A percentile compares a stretch with the other conserved stretches of the same genome.
Evolutionary conservation across 495 filamentous ascomycete species (phyloP).

Genomic region (Aspergillus kassunensis): DNA sequence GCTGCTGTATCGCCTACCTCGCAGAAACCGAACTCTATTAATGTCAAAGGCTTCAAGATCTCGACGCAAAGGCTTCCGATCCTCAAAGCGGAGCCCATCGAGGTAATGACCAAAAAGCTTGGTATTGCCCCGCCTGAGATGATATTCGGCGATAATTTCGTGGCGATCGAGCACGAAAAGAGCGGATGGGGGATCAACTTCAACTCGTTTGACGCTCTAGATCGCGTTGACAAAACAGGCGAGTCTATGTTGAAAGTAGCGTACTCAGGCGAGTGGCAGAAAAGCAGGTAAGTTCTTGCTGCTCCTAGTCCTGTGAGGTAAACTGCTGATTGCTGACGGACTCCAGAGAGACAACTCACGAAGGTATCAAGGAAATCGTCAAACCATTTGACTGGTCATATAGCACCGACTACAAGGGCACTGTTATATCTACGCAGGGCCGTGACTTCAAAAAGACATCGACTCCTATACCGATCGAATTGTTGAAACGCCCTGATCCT

Average conservation of each 20-base stretch:
- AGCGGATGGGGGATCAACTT: slow-evolving; percentile 75
- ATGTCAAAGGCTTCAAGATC: slow-evolving; percentile 63
- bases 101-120: slow-evolving; percentile 71
- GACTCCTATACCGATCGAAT: slow-evolving; percentile 71
- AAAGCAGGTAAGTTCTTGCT: slow-evolving; percentile 52
- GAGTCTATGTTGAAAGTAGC: slow-evolving; percentile 84
- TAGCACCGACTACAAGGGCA: slow-evolving; percentile 78
- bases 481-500: slow-evolving; percentile 80
- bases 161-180: slow-evolving; percentile 63
- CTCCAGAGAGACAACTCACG: slow-evolving; percentile 73
- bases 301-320: background rate
- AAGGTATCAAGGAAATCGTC: slow-evolving; percentile 88
- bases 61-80: slow-evolving; percentile 84
- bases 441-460: slow-evolving; percentile 47
- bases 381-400: slow-evolving; percentile 99
- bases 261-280: slow-evolving; percentile 87
- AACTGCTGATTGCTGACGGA: background rate
- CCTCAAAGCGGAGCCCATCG: slow-evolving; percentile 84
- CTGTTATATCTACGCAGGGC: slow-evolving; percentile 31
- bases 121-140: slow-evolving; percentile 91
- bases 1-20: slow-evolving; percentile 24
- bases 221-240: slow-evolving; percentile 90
- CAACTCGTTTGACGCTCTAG: slow-evolving; percentile 79
- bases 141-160: slow-evolving; percentile 96
- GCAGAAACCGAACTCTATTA: slow-evolving; percentile 34